These are phyloP conservation scores for Aspergillus amoenus DNA, from an alignment of 2,329 filamentous ascomycete species.

Conservation along the genomic window DNA sequence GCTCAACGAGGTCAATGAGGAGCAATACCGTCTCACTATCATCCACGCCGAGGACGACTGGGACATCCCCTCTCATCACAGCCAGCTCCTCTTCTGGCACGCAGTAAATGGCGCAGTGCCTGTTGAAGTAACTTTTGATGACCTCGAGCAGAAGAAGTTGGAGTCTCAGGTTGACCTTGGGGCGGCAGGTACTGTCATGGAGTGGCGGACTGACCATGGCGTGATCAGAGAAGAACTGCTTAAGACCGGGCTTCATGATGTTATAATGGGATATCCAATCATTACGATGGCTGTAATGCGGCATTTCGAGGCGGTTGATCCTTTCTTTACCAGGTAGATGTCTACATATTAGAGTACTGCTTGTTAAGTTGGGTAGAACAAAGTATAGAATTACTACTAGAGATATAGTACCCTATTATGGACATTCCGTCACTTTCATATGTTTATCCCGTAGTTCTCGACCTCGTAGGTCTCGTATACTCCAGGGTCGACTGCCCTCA, in stretches of 20 bases:
- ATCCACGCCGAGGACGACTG: conserved; percentile 39
- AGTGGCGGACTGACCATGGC: conserved; percentile 6
- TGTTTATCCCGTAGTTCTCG: neutral
- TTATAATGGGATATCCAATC: conserved; percentile 9
- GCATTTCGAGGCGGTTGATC: neutral
- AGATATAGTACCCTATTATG: no score
- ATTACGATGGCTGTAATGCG: conserved; percentile 14
- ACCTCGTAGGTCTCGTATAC: conserved; percentile 2
- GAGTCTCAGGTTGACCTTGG: conserved; percentile 1
- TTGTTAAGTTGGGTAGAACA: no score
- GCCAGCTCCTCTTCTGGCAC: conserved; percentile 1
- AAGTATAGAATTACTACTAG: no score
- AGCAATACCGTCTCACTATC: conserved; percentile 31
- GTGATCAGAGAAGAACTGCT: conserved; percentile 11
- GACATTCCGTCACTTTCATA: neutral
- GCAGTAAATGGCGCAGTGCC: conserved; percentile 1
- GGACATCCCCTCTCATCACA: conserved; percentile 30
- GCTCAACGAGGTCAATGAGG: conserved; percentile 12
- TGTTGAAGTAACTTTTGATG: neutral
- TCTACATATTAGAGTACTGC: no score
- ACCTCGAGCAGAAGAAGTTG: neutral
- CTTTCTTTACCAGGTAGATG: no score
- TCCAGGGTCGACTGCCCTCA: neutral
- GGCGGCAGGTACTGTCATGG: conserved; percentile 3
- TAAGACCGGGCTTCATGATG: conserved; percentile 11